Evolutionary conservation across 495 filamentous ascomycete species (phyloP), one percentile per base, ranked within the genome.

Genomic region (Hypomontagnella monticulosa): DNA sequence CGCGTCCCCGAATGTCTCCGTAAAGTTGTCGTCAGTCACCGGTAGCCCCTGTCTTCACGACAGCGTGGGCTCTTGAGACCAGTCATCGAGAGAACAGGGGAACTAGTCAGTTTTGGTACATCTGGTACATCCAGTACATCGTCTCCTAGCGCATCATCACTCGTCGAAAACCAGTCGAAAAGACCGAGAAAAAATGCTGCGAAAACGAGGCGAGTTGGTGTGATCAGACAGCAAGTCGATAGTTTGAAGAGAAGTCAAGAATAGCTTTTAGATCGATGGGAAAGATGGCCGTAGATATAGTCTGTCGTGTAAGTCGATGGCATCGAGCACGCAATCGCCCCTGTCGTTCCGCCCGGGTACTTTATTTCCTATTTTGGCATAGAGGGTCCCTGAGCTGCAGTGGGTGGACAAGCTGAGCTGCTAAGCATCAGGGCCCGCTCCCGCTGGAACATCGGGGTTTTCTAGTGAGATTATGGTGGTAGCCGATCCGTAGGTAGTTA

Each of bases 321-420:
- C 47, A 57, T 62, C 58, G 51, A 63, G 64, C 57, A 67, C 64
- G 52, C 58, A 43, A 67, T 67, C 48, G 53, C 52, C 65, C 65
- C 42, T 67, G 65, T 63, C 38, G 16, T 18, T 44, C 38, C 33
- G 30, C 43, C 23, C 16, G 18, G 12, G 37, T 50, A 15, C 6
- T 9, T 34, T 51, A 41, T 55, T 59, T 43, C 48, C 62, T 19
- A 41, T 49, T 59, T 54, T 4, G 12, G 49, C 3, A 20, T 18
- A 42, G 57, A 42, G 46, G 12, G 36, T 16, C 19, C 41, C 30
- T 12, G 53, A n/a, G 38, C 12, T 8, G 2, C 3, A 42, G 14
- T 44, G 12, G 14, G 20, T 41, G 16, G 12, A 47, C 18, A 27
- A 6, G 23, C 23, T 6, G 23, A 6, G 6, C 3, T 27, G 23